Base-by-base conservation (phyloP, 306 rosid species). In the Betula pendula region DNA sequence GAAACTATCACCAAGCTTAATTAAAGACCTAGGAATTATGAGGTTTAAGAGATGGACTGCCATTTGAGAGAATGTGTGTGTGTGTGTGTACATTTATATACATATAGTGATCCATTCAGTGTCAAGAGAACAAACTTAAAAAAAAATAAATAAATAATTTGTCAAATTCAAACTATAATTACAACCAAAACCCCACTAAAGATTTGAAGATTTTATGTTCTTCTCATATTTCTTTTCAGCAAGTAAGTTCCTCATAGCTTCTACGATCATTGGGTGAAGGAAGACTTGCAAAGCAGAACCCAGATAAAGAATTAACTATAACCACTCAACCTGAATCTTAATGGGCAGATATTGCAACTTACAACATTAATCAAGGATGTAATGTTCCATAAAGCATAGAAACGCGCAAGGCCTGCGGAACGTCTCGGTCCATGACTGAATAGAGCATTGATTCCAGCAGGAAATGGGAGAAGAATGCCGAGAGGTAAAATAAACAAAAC, bases 391-490 rank as follows among this genome's bases (percentile, higher is more conserved):
- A 91, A 70, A 44, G 98, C 99, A 85, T 96, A 89, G 71, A 92
- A 82, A 40, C 99, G 99, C 43, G 99, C 96, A 55, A 96, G 97
- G 81, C 99, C 93, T 38, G 99, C 97, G 67, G 99, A 96, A 63
- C 91, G 99, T 80, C 99, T 89, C 47, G 98, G 98, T 67, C 97
- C 99, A 70, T 96, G 99, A 84, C 99, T 96, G 83, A 96, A 96
- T 40, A 96, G 95, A 82, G 99, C 98, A 89, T 96, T 96, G 70
- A 96, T 96, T 78, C 99, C 99, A 55, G 93, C 98, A 76, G 99
- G 99, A 85, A 96, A 96, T 42, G 99, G 97, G 77, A 96, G 97
- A 81, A 96, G 89, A 91, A 92, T 85, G 76, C 90, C 93, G 13
- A 96, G 85, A n/a, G 99, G 99, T 80, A 96, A 79, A 86, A 91